Conservation (phyloP, 108 stramenopile genomes). For the Chaetoceros tenuissimus region DNA sequence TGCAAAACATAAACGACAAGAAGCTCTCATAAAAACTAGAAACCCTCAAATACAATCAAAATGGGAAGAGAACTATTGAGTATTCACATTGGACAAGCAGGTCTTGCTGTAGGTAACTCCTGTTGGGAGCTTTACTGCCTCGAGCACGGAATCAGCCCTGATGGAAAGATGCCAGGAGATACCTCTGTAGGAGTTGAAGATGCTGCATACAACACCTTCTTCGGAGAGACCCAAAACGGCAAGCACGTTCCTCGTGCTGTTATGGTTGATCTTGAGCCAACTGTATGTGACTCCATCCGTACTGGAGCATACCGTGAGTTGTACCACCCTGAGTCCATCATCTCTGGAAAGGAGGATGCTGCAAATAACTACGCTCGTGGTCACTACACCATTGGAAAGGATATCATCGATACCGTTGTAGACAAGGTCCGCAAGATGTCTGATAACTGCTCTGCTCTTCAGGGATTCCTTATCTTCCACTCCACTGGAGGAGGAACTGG, state of each 20-base stretch:
- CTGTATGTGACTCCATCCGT: constrained; percentile 68
- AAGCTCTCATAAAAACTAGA: background rate
- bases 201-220: constrained; percentile 70
- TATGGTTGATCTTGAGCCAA: constrained; percentile 68
- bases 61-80: constrained; percentile 35
- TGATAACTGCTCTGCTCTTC: constrained; percentile 72
- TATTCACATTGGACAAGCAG: constrained; percentile 66
- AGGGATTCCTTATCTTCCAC: constrained; percentile 75
- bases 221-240: constrained; percentile 71
- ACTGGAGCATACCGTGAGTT: constrained; percentile 73
- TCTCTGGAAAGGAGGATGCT: constrained; percentile 73
- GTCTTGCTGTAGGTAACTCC: constrained; percentile 55
- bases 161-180: background rate
- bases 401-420: constrained; percentile 67
- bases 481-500: constrained; percentile 70
- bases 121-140: constrained; percentile 74
- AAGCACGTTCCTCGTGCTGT: constrained; percentile 73
- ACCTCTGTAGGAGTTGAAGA: background rate
- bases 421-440: constrained; percentile 71
- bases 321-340: constrained; percentile 78
- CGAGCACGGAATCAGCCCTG: constrained; percentile 43
- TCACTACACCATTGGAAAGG: constrained; percentile 78
- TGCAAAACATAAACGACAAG: background rate
- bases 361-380: constrained; percentile 78
- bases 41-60: background rate